These are phyloP conservation scores for Glycine soja DNA, from an alignment of 306 rosid genomes.

Conservation along the genomic window DNA sequence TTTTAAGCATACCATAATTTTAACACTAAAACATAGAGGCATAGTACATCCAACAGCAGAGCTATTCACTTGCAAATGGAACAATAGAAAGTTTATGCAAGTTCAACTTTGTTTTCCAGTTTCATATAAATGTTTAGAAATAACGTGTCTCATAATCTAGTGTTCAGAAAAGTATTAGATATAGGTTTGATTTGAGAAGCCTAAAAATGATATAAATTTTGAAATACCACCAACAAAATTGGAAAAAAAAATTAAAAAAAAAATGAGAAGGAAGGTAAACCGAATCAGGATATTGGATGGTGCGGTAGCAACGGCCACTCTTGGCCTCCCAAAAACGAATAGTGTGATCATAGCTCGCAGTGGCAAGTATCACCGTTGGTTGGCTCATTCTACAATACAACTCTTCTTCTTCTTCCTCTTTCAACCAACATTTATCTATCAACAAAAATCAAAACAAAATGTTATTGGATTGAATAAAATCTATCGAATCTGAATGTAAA, in stretches of 20 bases:
- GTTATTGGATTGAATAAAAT: neutral
- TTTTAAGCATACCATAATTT: neutral
- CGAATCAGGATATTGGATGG: slow-evolving; percentile 96
- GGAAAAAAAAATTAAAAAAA: neutral
- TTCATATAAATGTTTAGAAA: neutral
- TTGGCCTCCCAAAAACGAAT: slow-evolving; percentile 99
- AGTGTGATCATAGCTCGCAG: slow-evolving; percentile 97
- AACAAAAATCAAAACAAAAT: neutral
- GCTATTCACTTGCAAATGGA: neutral
- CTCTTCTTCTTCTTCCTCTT: slow-evolving; percentile 15
- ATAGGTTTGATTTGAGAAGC: neutral
- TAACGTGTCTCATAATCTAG: neutral
- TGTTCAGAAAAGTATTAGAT: neutral
- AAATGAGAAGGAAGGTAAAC: slow-evolving; percentile 48
- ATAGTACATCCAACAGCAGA: neutral
- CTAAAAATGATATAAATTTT: slow-evolving; percentile 5
- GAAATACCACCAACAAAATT: slow-evolving; percentile 9
- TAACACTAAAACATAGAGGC: neutral
- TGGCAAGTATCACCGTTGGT: slow-evolving; percentile 92
- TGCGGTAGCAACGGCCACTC: slow-evolving; percentile 96
- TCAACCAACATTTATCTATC: slow-evolving; percentile 46
- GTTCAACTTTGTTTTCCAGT: neutral
- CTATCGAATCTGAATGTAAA: neutral
- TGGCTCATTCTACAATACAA: slow-evolving; percentile 69
- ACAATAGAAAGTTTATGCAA: slow-evolving; percentile 9